Base-by-base conservation (phyloP, 129 eudicot species). In the Glebionis coronaria region DNA sequence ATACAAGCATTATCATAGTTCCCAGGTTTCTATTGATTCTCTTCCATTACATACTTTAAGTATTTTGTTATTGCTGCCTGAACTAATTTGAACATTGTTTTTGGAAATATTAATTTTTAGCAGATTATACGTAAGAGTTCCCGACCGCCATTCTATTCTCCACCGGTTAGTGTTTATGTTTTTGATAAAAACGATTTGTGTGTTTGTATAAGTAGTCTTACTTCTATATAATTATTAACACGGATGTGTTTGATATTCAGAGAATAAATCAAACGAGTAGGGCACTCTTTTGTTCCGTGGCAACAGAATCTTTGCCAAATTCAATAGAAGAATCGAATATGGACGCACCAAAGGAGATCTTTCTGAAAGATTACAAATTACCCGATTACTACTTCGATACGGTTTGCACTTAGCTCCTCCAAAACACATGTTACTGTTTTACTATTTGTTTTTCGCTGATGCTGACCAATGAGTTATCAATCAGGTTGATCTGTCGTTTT, bases 331-430 rank as follows among this genome's bases (percentile, higher is more conserved):
- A 84, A 59, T 61, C 76, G 52, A 67, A 58, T 11, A 93, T 93
- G 99, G 99, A 89, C 4, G 75, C 69, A 19, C 99, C 92, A 29
- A 93, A 89, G 58, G 99, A 93, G 69, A 86, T 93, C 44, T 93
- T 93, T 67, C 78, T 93, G 16, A 93, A 82, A 79, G 99, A 93
- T 74, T 93, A 93, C 83, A 89, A 93, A 77, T 73, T 81, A 63
- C 99, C 99, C 9, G 92, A 86, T 64, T 93, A 89, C 76, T 93
- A 84, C 78, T 93, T 93, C 77, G 99, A 93, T 29, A 80, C 83
- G 70, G 99, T 93, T 74, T 25, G 70, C 54, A 61, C 60, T 20
- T 51, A 12, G 20, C 59, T 69, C 61, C 58, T 59, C 25, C 60
- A 57, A 38, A 70, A 38, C 14, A 2, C 12, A 3, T 10, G 10